These are phyloP conservation scores for Guadua angustifolia DNA, from an alignment of 176 grass and related monocot genomes.

Conservation along the genomic window DNA sequence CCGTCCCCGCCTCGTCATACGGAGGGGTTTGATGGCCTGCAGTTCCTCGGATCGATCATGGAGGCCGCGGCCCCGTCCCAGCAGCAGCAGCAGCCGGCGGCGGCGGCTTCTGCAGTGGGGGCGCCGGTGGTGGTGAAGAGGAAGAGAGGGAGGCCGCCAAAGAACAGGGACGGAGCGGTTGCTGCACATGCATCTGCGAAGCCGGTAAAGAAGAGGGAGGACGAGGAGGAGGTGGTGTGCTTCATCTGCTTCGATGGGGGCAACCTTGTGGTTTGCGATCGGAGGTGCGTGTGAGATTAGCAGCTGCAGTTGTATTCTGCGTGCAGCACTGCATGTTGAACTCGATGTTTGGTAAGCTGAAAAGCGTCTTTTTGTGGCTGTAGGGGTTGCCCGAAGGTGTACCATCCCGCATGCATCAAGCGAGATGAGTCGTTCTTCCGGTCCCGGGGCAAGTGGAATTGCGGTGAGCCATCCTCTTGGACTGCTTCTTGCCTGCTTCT, in stretches of 20 bases:
- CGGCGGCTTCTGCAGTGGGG: neutral
- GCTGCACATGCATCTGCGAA: slow-evolving; percentile 15
- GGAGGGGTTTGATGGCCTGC: slow-evolving; percentile 52
- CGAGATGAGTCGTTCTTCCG: slow-evolving; percentile 88
- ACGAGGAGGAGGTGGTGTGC: slow-evolving; percentile 87
- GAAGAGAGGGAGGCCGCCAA: slow-evolving; percentile 89
- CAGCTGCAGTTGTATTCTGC: neutral
- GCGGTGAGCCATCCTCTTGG: slow-evolving; percentile 60
- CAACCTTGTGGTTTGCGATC: slow-evolving; percentile 88
- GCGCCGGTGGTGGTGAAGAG: slow-evolving; percentile 55
- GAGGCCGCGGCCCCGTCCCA: slow-evolving; percentile 5
- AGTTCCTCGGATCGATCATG: slow-evolving; percentile 69
- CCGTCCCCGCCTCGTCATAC: slow-evolving; percentile 34
- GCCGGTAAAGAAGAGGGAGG: slow-evolving; percentile 51
- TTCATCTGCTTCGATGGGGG: slow-evolving; percentile 99
- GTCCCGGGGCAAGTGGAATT: slow-evolving; percentile 78
- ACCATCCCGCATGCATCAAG: slow-evolving; percentile 91
- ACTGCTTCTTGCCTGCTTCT: slow-evolving; percentile 1
- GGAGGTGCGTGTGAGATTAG: slow-evolving; percentile 51
- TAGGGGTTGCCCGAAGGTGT: slow-evolving; percentile 95
- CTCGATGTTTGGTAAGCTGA: slow-evolving; percentile 25
- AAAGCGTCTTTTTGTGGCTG: neutral
- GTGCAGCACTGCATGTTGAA: neutral
- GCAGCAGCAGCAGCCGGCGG: neutral
- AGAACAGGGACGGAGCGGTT: slow-evolving; percentile 54